Base-by-base conservation (phyloP, 164 flowering plant genomes). In the Aristolochia californica region DNA sequence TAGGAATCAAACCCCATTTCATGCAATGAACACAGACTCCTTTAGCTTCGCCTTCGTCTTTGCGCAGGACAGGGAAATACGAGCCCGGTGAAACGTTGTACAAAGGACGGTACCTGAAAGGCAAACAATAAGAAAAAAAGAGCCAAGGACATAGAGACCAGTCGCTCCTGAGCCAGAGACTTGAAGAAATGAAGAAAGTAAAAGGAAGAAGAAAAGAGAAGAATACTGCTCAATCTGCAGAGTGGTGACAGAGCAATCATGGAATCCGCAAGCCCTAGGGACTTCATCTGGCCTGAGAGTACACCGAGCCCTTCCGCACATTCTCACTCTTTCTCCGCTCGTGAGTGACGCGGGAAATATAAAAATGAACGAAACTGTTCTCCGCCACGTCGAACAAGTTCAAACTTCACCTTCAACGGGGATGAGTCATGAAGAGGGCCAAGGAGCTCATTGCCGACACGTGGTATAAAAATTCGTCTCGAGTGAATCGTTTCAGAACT, bases 1-100 rank as follows among this genome's bases (percentile, higher is more conserved):
- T 87, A 10, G 99, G 97, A 67, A 94, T 60, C 5, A 94, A 78
- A 14, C 97, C 97, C 97, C 99, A 94, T 67, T 79, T 87, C 97
- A 94, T 94, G 67, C 93, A 90, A 27, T 94, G 90, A 50, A 90
- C 45, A 49, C 72, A 82, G 38, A 60, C 65, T n/a, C 71, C 88
- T 5, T 72, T 62, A 34, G 66, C 80, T 1, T 76, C 58, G 5
- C 68, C 82, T 13, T 69, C 78, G 5, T 72, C 89, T 66, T 79
- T 72, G 11, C 88, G 80, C 51, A 94, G 67, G 43, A 94, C 95
- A 12, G 99, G 95, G 57, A 94, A 9, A 60, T 78, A 60, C 7
- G 71, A 67, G 11, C 96, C 96, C 45, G 99, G 99, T 0, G 88
- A 69, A 20, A 85, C 88, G 68, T 94, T 94, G 66, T 70, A 74